Evolutionary conservation across 2,329 filamentous ascomycete genomes (phyloP).

Genomic region (Leptographium wingfieldii): DNA sequence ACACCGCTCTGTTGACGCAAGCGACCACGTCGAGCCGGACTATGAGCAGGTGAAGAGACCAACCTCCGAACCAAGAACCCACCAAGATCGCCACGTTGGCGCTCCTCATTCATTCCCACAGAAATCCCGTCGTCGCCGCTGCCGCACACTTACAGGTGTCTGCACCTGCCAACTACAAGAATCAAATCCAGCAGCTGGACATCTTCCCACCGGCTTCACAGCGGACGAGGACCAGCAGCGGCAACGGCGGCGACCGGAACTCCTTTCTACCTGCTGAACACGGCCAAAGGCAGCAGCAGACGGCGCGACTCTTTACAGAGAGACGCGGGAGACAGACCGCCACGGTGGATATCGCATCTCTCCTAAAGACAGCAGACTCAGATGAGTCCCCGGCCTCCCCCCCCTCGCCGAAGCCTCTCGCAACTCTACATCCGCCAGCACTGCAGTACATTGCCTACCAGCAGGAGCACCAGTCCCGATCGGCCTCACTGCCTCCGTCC

Average conservation of each 20-base stretch:
- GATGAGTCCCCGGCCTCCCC: conserved; percentile 50
- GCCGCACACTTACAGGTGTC: conserved; percentile 1
- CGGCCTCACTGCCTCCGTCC: conserved; percentile 21
- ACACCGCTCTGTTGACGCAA: too few species aligned
- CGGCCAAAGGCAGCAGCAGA: not conserved
- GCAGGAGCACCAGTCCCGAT: conserved; percentile 18
- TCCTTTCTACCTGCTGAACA: too few species aligned
- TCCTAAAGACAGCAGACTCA: conserved; percentile 67
- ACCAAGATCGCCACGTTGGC: conserved; percentile 9
- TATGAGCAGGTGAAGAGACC: not conserved
- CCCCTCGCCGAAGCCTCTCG: conserved; percentile 10
- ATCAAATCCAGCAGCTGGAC: not conserved
- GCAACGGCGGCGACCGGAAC: not conserved
- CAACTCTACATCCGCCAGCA: not conserved
- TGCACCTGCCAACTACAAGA: not conserved
- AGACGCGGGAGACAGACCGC: conserved; percentile 33
- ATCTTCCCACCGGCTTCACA: not conserved
- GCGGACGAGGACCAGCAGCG: not conserved
- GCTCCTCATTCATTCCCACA: conserved; percentile 7
- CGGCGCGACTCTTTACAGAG: conserved; percentile 14
- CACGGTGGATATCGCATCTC: conserved; percentile 91
- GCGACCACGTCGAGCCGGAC: too few species aligned
- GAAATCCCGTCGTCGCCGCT: conserved; percentile 8
- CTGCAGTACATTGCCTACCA: not conserved
- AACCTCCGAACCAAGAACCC: not conserved